These are phyloP conservation scores for Syzygium oleosum DNA, from an alignment of 345 rosid species.

Conservation along the genomic window DNA sequence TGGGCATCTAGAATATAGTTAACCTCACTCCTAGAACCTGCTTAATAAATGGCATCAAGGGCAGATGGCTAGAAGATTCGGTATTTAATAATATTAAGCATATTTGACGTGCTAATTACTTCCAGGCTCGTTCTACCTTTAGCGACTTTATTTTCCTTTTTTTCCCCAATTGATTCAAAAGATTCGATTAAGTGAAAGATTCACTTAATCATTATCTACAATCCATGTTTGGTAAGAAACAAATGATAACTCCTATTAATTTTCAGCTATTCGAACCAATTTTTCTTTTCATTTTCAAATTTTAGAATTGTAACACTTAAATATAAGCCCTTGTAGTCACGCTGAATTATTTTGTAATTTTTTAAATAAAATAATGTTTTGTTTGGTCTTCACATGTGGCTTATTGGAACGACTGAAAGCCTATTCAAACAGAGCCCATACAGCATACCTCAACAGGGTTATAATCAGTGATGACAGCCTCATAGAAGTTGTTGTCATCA, in stretches of 20 bases:
- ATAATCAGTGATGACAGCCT: conserved; percentile 85
- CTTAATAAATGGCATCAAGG: not conserved
- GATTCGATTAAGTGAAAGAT: not conserved
- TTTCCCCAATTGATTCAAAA: not conserved
- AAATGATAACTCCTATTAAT: not conserved
- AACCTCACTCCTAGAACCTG: not conserved
- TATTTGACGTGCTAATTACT: not conserved
- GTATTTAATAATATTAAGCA: not conserved
- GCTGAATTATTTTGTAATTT: not conserved
- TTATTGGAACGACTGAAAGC: not conserved
- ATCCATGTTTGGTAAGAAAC: not conserved
- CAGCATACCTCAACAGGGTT: conserved; percentile 57
- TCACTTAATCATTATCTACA: not conserved
- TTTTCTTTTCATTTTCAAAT: not conserved
- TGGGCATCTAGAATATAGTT: not conserved
- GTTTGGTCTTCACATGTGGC: not conserved
- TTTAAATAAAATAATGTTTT: not conserved
- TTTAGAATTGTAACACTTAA: not conserved
- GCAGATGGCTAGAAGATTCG: not conserved
- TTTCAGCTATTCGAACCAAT: not conserved
- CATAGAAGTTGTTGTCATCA: conserved; percentile 81
- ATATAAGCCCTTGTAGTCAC: not conserved
- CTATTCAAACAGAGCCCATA: not conserved
- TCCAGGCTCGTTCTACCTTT: not conserved
- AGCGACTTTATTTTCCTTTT: not conserved